Percentiles rank a stretch among this genome's conserved stretches.
These are phyloP conservation scores for Alternaria gansuensis DNA, from an alignment of 2,329 filamentous ascomycete genomes.

Conservation along the genomic window DNA sequence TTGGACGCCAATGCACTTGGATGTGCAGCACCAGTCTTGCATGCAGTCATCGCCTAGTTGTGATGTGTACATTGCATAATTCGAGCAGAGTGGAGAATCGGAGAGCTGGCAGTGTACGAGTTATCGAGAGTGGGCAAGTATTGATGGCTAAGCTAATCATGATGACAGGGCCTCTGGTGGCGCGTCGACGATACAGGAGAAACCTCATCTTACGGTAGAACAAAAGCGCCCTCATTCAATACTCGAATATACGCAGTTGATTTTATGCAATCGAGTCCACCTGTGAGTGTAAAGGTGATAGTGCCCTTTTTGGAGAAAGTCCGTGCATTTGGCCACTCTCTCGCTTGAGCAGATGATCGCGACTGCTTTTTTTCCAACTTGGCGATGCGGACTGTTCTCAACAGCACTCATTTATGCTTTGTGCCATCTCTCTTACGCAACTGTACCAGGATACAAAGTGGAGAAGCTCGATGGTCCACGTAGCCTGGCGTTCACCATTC, in stretches of 20 bases:
- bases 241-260: conserved; percentile 23
- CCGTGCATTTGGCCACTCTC: background rate
- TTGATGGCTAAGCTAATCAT: conserved; percentile 24
- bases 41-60: background rate
- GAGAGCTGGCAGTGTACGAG: background rate
- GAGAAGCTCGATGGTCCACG: conserved; percentile 4
- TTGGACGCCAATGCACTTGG: conserved; percentile 1
- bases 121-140: conserved; percentile 1
- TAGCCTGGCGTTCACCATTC: background rate
- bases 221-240: conserved; percentile 28
- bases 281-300: conserved; percentile 6
- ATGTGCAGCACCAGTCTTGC: background rate
- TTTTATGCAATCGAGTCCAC: conserved; percentile 12
- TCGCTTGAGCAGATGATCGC: conserved; percentile 1
- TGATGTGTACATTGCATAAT: conserved; percentile 3
- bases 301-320: background rate
- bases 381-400: background rate
- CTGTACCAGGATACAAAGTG: background rate
- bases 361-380: conserved; percentile 2
- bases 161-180: conserved; percentile 31
- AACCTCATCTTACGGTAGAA: conserved; percentile 11
- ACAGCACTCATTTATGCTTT: conserved; percentile 3
- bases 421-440: background rate
- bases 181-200: background rate
- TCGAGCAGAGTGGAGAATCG: background rate